These are phyloP conservation scores for Fusarium anthophilum DNA, from an alignment of 2,329 filamentous ascomycete genomes.

Conservation along the genomic window DNA sequence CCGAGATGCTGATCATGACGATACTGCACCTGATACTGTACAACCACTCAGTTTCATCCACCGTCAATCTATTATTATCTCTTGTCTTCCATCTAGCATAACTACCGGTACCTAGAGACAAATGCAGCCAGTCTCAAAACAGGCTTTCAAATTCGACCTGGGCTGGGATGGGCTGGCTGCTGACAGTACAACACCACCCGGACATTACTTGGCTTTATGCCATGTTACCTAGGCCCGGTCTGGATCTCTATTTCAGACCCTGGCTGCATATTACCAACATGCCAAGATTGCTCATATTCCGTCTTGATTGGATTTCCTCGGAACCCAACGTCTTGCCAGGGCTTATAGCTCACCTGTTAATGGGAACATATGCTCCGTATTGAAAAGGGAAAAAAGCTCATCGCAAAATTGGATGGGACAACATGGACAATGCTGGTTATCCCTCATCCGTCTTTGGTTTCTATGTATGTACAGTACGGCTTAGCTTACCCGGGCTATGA, in stretches of 20 bases:
- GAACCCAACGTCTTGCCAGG: neutral
- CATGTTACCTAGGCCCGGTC: constrained; percentile 21
- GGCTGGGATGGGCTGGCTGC: neutral
- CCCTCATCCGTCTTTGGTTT: constrained; percentile 10
- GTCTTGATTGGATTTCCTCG: constrained; percentile 12
- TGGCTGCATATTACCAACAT: constrained; percentile 23
- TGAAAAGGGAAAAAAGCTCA: constrained; percentile 5
- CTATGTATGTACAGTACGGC: neutral
- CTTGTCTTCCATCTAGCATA: neutral
- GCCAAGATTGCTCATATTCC: constrained; percentile 21
- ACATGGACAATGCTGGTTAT: neutral
- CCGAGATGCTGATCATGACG: constrained; percentile 31
- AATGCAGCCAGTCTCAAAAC: constrained; percentile 27
- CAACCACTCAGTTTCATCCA: neutral
- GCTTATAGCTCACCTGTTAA: constrained; percentile 11
- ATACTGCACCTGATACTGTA: constrained; percentile 20
- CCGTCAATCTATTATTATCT: neutral
- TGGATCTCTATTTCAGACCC: constrained; percentile 35
- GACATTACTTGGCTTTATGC: constrained; percentile 15
- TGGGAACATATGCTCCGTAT: constrained; percentile 12
- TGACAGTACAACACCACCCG: constrained; percentile 4
- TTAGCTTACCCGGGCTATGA: constrained; percentile 11
- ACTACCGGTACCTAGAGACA: neutral
- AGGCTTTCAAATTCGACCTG: constrained; percentile 22
- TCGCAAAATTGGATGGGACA: constrained; percentile 6